phyloP scores from a whole-genome alignment of 2,329 filamentous ascomycete species.

The Bertia moriformis region DNA sequence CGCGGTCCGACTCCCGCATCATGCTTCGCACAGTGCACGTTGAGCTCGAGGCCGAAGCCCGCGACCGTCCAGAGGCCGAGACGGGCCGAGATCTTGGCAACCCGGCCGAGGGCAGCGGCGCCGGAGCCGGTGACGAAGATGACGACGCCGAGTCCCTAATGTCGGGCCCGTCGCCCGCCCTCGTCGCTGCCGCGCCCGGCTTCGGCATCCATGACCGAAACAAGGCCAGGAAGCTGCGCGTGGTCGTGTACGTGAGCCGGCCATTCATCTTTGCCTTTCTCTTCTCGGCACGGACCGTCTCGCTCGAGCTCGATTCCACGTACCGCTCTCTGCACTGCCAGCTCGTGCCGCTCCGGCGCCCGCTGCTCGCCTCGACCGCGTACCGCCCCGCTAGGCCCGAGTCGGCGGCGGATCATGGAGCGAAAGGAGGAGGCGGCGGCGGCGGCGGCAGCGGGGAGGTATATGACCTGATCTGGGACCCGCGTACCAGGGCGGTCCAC shows the following conservation, averaged over 20 bases:
- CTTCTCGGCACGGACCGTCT: slow-evolving; percentile 46
- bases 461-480: slow-evolving; percentile 50
- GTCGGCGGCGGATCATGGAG: slow-evolving; percentile 17
- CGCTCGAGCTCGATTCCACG: slow-evolving; percentile 35
- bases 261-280: slow-evolving; percentile 70
- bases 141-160: slow-evolving; percentile 5
- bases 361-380: slow-evolving; percentile 37
- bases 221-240: slow-evolving; percentile 42
- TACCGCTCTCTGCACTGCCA: slow-evolving; percentile 48
- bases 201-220: slow-evolving; percentile 32
- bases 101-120: too few species aligned
- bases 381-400: slow-evolving; percentile 39
- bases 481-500: slow-evolving; percentile 35
- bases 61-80: slow-evolving; percentile 22
- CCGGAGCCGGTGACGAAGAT: too few species aligned
- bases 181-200: not conserved
- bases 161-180: too few species aligned
- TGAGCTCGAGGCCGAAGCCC: slow-evolving; percentile 34
- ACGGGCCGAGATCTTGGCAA: too few species aligned
- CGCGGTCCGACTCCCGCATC: slow-evolving; percentile 37
- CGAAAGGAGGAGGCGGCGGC: slow-evolving; percentile 5
- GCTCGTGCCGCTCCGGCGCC: slow-evolving; percentile 39
- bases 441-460: slow-evolving; percentile 21
- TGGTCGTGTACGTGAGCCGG: slow-evolving; percentile 58
- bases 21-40: slow-evolving; percentile 53